Conservation (phyloP, 352 stramenopile species). For the Pythium phragmiticola region DNA sequence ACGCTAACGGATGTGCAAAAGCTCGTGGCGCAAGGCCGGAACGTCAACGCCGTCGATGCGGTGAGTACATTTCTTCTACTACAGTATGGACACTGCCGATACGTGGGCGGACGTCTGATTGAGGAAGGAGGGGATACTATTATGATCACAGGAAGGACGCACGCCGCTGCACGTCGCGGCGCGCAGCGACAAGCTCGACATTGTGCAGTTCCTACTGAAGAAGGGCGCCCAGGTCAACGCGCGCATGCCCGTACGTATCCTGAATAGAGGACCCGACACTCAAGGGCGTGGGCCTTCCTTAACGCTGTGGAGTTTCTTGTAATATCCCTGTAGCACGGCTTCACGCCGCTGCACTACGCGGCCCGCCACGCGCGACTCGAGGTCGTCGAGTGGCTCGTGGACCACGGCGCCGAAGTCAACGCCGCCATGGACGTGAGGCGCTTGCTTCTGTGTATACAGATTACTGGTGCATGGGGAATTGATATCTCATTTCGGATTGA, state of each 20-base stretch:
- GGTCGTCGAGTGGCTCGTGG: conserved; percentile 18
- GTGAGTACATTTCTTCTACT: background rate
- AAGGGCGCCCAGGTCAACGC: conserved; percentile 22
- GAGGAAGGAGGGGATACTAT: background rate
- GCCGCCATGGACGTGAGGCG: conserved; percentile 14
- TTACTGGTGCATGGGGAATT: background rate
- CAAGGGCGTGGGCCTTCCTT: too few relatives aligned
- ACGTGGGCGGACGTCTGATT: too few relatives aligned
- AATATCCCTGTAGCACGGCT: conserved; percentile 8
- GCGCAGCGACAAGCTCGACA: conserved; percentile 16
- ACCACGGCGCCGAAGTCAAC: conserved; percentile 19
- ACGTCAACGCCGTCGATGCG: conserved; percentile 7
- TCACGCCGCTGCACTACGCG: conserved; percentile 23
- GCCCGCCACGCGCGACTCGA: conserved; percentile 21
- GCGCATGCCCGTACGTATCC: conserved; percentile 15
- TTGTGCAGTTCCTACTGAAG: conserved; percentile 17
- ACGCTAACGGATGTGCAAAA: conserved; percentile 6
- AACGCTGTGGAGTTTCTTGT: background rate
- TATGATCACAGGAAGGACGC: conserved; percentile 7
- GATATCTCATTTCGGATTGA: background rate
- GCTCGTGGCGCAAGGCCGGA: conserved; percentile 14
- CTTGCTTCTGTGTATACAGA: background rate
- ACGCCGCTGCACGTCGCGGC: conserved; percentile 19
- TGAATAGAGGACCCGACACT: background rate
- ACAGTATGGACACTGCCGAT: too few relatives aligned